Conservation (phyloP, 2,329 filamentous ascomycete genomes). For the Cladobotryum mycophilum region DNA sequence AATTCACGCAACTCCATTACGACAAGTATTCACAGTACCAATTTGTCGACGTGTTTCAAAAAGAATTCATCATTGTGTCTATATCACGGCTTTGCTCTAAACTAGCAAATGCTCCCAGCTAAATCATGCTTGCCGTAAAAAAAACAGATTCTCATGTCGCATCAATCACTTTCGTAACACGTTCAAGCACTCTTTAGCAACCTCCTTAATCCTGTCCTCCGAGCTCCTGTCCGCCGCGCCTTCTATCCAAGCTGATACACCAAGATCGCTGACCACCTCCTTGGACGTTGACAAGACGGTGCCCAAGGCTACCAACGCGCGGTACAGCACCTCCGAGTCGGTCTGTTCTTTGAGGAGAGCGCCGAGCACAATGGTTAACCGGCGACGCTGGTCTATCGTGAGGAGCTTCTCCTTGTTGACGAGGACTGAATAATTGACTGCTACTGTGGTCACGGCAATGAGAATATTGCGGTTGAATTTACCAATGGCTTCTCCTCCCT, state of each 20-base stretch:
- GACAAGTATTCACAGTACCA: too few species aligned
- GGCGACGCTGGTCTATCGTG: slow-evolving; percentile 25
- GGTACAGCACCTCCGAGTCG: slow-evolving; percentile 79
- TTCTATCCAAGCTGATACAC: slow-evolving; percentile 35
- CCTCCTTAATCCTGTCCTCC: slow-evolving; percentile 42
- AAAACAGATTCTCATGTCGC: neutral
- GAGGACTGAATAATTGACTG: slow-evolving; percentile 79
- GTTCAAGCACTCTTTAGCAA: slow-evolving; percentile 41
- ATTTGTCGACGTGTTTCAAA: too few species aligned
- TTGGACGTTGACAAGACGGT: slow-evolving; percentile 57
- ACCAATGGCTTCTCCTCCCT: slow-evolving; percentile 43
- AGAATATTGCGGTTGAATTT: slow-evolving; percentile 68
- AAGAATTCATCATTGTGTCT: too few species aligned
- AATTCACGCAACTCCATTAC: too few species aligned
- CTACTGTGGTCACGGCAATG: slow-evolving; percentile 73
- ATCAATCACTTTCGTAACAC: slow-evolving; percentile 15
- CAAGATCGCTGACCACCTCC: slow-evolving; percentile 37
- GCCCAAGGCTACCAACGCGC: slow-evolving; percentile 74
- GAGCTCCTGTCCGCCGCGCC: slow-evolving; percentile 36
- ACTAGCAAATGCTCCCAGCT: too few species aligned
- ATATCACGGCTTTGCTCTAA: too few species aligned
- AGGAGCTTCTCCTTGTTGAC: slow-evolving; percentile 43
- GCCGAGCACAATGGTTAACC: slow-evolving; percentile 55
- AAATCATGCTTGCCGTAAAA: too few species aligned
- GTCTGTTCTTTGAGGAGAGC: slow-evolving; percentile 58